Evolutionary conservation across 192 early-diverging fungal species (phyloP).

Genomic region (Radiomyces spectabilis): DNA sequence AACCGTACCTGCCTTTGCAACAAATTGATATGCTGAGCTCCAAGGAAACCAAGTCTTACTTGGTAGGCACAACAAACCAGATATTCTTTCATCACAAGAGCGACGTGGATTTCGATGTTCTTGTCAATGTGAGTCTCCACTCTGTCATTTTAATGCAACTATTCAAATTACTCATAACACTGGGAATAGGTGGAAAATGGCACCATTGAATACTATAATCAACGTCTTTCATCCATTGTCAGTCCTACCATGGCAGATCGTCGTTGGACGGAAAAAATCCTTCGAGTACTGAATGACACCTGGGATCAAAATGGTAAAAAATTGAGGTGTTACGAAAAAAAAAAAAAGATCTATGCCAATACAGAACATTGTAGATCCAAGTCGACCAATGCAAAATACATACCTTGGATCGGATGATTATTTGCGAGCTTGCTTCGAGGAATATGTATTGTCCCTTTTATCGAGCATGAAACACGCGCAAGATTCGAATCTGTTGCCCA

Average conservation of each 20-base stretch:
- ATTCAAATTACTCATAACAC: too few relatives aligned
- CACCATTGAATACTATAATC: conserved; percentile 62
- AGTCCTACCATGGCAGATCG: conserved; percentile 61
- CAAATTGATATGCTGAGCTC: conserved; percentile 73
- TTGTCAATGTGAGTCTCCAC: conserved; percentile 67
- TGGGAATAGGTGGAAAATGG: conserved; percentile 71
- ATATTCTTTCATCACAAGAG: conserved; percentile 72
- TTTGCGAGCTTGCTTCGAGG: conserved; percentile 66
- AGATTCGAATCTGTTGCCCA: conserved; percentile 20
- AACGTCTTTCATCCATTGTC: conserved; percentile 41
- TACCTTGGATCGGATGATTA: conserved; percentile 76
- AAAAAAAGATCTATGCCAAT: too few relatives aligned
- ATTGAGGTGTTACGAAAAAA: too few relatives aligned
- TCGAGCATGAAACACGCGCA: conserved; percentile 56
- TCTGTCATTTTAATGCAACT: too few relatives aligned
- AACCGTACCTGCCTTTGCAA: conserved; percentile 77
- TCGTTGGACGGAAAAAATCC: conserved; percentile 74
- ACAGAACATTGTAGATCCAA: too few relatives aligned
- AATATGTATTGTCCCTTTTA: conserved; percentile 61
- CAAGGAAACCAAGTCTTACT: conserved; percentile 54
- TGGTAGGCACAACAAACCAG: conserved; percentile 73
- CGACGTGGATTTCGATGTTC: conserved; percentile 58
- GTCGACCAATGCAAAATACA: conserved; percentile 43
- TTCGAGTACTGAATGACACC: conserved; percentile 51
- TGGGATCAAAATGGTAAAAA: conserved; percentile 45